Conservation (phyloP, 2,329 filamentous ascomycete species). For the Coniochaeta prunicola region DNA sequence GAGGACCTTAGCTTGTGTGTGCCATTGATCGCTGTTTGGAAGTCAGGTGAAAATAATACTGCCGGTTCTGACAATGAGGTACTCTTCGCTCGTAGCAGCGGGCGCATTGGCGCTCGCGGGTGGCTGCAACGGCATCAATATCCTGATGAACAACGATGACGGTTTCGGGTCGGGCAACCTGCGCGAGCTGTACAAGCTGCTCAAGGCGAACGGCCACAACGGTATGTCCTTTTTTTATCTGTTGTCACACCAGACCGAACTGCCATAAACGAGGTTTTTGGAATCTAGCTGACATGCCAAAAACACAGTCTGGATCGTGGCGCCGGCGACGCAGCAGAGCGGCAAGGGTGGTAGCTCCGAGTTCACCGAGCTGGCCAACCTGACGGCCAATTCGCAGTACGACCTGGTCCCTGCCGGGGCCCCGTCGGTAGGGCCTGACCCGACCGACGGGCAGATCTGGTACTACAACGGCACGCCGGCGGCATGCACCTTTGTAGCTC, state of each 20-base stretch:
- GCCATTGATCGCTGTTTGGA: background rate
- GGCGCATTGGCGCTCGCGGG: constrained; percentile 1
- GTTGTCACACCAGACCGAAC: background rate
- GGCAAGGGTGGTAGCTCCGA: constrained; percentile 2
- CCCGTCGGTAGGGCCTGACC: constrained; percentile 42
- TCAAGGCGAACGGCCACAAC: background rate
- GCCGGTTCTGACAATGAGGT: background rate
- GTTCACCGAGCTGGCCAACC: constrained; percentile 1
- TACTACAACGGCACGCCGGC: constrained; percentile 55
- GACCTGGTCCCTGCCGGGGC: constrained; percentile 23
- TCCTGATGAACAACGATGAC: constrained; percentile 3
- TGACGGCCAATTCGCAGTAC: background rate
- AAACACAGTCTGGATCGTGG: constrained; percentile 1
- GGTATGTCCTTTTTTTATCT: background rate
- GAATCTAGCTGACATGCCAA: background rate
- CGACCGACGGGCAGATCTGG: constrained; percentile 45
- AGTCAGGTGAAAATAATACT: background rate
- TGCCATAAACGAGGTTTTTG: no score
- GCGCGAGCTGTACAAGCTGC: constrained; percentile 1
- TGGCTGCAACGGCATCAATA: background rate
- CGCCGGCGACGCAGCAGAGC: background rate
- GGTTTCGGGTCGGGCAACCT: constrained; percentile 2
- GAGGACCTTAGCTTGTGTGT: background rate
- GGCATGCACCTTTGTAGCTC: constrained; percentile 45
- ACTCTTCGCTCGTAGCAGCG: background rate